Base-by-base conservation (phyloP, 108 stramenopile species). In the Pseudonitzschia multiseries region DNA sequence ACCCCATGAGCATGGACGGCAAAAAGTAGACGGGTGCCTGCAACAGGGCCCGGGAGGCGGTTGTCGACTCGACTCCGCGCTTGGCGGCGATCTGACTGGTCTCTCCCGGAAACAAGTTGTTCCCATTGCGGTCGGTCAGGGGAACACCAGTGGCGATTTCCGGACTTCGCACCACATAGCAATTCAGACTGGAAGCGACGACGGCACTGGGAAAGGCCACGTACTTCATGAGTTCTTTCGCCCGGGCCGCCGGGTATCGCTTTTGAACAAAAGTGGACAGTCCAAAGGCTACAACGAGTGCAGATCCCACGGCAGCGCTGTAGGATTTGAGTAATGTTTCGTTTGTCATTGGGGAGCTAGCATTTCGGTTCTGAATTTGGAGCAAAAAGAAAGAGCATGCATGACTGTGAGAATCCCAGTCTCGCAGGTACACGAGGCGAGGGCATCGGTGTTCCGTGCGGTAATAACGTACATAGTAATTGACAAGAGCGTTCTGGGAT, bases 401-500 rank as follows among this genome's bases (percentile, higher is more conserved):
- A 36, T 36, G 36, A 36, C 36, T 5, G 36, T 36, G 36, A 36
- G 36, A 36, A 36, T 36, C 6, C 36, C 36, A 6, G 36, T 36
- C 36, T 36, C 4, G 6, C 36, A 36, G 36, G 2, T 36, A 36
- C 6, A 6, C 4, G 6, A 2, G 36, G 36, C 36, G 6, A 6
- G 36, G 2, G 36, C 36, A 36, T 36, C 36, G 2, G 2, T 36
- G 36, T 36, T 36, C 4, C 6, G 2, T 36, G 2, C 36, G 2
- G 36, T 36, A 36, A 63, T 5, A 24, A 79, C 78, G 63, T 59
- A 79, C 78, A 54, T 87, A 84, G 76, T 93, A 94, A 36, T 87
- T 96, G 46, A 96, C 90, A 44, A 92, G 57, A 36, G 96, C 96
- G 81, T 96, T 96, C 61, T 93, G 94, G 50, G 78, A 84, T 65